These are phyloP conservation scores for Fusarium torreyae DNA, from an alignment of 2,329 filamentous ascomycete species.

Conservation along the genomic window DNA sequence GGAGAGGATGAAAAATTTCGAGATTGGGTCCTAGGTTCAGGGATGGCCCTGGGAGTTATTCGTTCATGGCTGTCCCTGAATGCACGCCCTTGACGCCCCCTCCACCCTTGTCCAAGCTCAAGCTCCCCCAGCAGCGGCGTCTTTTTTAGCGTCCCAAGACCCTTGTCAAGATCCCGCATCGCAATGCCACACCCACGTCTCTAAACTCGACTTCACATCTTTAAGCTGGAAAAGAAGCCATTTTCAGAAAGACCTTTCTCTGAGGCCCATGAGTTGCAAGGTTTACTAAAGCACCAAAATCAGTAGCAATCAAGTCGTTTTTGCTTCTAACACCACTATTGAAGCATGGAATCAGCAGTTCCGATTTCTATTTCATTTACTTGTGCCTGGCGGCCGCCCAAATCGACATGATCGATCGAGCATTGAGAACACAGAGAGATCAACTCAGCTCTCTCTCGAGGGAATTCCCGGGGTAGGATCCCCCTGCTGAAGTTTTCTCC, in stretches of 20 bases:
- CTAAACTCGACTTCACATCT: slow-evolving; percentile 50
- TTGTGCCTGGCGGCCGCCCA: slow-evolving; percentile 17
- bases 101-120: slow-evolving; percentile 44
- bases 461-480: slow-evolving; percentile 22
- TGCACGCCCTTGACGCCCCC: slow-evolving; percentile 42
- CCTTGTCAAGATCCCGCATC: slow-evolving; percentile 52
- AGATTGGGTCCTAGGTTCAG: slow-evolving; percentile 49
- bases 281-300: slow-evolving; percentile 8
- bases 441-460: slow-evolving; percentile 26
- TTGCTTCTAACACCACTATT: slow-evolving; percentile 1
- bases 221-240: slow-evolving; percentile 36
- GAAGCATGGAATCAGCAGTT: not conserved
- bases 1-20: slow-evolving; percentile 46
- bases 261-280: slow-evolving; percentile 2
- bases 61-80: slow-evolving; percentile 27
- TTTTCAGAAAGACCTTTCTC: slow-evolving; percentile 28
- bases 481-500: slow-evolving; percentile 35
- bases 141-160: slow-evolving; percentile 49
- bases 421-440: slow-evolving; percentile 32
- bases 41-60: slow-evolving; percentile 44
- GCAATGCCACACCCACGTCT: slow-evolving; percentile 51
- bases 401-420: slow-evolving; percentile 22
- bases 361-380: slow-evolving; percentile 8
- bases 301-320: slow-evolving; percentile 4
- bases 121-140: slow-evolving; percentile 47